Evolutionary conservation across 1,284 basidiomycete species (phyloP).

Genomic region (Cryptococcus floricola): DNA sequence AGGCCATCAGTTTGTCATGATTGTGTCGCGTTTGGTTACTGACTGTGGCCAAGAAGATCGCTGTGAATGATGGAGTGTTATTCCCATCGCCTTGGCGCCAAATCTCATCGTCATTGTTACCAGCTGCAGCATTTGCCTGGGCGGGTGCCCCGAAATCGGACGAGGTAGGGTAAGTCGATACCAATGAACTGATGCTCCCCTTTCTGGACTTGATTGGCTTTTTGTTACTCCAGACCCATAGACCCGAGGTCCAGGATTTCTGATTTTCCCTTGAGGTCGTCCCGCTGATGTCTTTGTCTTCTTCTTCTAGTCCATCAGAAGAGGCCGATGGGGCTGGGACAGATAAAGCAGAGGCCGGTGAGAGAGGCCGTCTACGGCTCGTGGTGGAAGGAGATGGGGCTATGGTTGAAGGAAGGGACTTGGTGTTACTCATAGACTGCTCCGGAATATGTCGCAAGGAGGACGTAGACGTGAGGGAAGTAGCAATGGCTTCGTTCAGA

Average conservation of each 20-base stretch:
- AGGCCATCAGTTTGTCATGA: neutral
- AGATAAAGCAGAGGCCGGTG: slow-evolving; percentile 14
- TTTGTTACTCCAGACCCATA: slow-evolving; percentile 32
- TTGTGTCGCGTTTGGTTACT: slow-evolving; percentile 7
- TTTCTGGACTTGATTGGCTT: slow-evolving; percentile 13
- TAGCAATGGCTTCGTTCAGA: slow-evolving; percentile 36
- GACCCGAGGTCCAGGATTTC: slow-evolving; percentile 28
- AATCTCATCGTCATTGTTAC: slow-evolving; percentile 27
- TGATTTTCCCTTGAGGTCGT: slow-evolving; percentile 4
- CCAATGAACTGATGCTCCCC: slow-evolving; percentile 19
- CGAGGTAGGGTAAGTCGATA: neutral
- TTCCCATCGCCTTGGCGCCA: slow-evolving; percentile 43
- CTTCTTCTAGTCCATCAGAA: neutral
- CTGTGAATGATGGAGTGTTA: slow-evolving; percentile 39
- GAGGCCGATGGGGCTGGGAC: slow-evolving; percentile 9
- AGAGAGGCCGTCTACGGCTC: slow-evolving; percentile 9
- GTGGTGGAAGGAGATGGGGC: slow-evolving; percentile 6
- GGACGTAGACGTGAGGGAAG: slow-evolving; percentile 25
- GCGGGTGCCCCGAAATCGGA: neutral
- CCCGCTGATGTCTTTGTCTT: neutral
- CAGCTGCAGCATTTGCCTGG: slow-evolving; percentile 3
- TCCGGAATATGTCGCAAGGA: neutral
- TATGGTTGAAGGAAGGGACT: neutral
- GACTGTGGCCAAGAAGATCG: slow-evolving; percentile 46
- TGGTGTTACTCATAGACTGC: neutral